Evolutionary conservation across 1,284 basidiomycete species (phyloP).

Genomic region (Wolfiporia cocos): DNA sequence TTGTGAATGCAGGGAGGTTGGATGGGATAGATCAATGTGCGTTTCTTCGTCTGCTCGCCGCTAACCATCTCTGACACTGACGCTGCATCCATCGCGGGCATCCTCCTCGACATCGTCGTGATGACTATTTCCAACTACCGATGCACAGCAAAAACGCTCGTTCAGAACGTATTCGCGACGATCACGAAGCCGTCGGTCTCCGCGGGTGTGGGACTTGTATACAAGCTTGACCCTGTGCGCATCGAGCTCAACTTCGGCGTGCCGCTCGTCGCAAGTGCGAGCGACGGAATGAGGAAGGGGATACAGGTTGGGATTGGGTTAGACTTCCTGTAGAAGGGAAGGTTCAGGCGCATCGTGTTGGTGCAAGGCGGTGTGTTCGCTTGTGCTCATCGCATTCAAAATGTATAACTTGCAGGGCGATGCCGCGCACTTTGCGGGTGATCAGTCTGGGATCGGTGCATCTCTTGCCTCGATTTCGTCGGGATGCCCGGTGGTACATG

Average conservation of each 20-base stretch:
- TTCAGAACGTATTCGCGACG: conserved; percentile 31
- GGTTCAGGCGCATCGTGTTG: too few species aligned
- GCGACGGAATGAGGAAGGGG: conserved; percentile 77
- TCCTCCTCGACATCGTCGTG: background rate
- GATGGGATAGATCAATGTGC: conserved; percentile 56
- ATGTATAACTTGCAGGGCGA: too few species aligned
- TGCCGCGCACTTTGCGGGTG: too few species aligned
- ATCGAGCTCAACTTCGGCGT: conserved; percentile 92
- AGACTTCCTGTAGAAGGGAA: conserved; percentile 64
- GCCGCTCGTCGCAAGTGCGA: conserved; percentile 73
- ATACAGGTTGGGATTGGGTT: conserved; percentile 91
- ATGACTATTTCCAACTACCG: background rate
- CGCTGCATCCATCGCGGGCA: background rate
- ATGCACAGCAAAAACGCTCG: conserved; percentile 31
- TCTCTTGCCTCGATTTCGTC: too few species aligned
- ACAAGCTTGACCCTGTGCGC: conserved; percentile 79
- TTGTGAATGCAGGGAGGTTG: conserved; percentile 85
- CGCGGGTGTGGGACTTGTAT: conserved; percentile 87
- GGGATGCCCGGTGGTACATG: too few species aligned
- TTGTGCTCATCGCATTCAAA: too few species aligned
- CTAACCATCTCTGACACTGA: too few species aligned
- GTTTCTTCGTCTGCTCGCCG: conserved; percentile 20
- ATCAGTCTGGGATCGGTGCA: too few species aligned
- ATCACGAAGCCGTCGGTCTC: conserved; percentile 62
- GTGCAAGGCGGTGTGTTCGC: too few species aligned